Evolutionary conservation across 805 yeast genomes (phyloP).

Genomic region (Candida cerambycidarum): DNA sequence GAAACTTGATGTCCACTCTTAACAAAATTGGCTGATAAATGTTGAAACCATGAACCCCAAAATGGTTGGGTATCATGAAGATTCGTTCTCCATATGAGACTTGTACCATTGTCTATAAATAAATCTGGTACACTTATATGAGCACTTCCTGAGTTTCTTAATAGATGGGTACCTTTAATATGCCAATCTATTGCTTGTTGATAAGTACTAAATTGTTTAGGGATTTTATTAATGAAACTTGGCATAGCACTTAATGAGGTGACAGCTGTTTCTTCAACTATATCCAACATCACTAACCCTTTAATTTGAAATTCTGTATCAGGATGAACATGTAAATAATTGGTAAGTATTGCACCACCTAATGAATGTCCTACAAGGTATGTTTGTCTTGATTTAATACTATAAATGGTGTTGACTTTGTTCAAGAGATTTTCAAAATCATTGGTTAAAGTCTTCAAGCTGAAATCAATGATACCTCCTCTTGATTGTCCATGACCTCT

Average conservation of each 20-base stretch:
- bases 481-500: slow-evolving; percentile 75
- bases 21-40: slow-evolving; percentile 55
- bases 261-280: slow-evolving; percentile 91
- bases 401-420: slow-evolving; percentile 26
- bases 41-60: slow-evolving; percentile 85
- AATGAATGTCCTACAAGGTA: slow-evolving; percentile 85
- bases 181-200: slow-evolving; percentile 82
- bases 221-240: slow-evolving; percentile 62
- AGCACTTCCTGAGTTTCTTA: slow-evolving; percentile 64
- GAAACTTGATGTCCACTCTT: slow-evolving; percentile 38
- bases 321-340: slow-evolving; percentile 33
- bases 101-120: slow-evolving; percentile 28
- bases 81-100: slow-evolving; percentile 62
- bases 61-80: slow-evolving; percentile 57
- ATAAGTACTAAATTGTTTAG: slow-evolving; percentile 52
- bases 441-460: slow-evolving; percentile 49
- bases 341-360: slow-evolving; percentile 83
- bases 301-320: slow-evolving; percentile 33
- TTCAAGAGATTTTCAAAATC: slow-evolving; percentile 58
- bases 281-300: slow-evolving; percentile 82
- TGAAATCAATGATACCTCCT: slow-evolving; percentile 24
- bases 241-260: slow-evolving; percentile 68
- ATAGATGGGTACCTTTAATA: slow-evolving; percentile 46
- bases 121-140: slow-evolving; percentile 74
- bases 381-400: slow-evolving; percentile 27